Evolutionary conservation across 148 eudicot genomes (phyloP).

Genomic region (Linanthus parryae): DNA sequence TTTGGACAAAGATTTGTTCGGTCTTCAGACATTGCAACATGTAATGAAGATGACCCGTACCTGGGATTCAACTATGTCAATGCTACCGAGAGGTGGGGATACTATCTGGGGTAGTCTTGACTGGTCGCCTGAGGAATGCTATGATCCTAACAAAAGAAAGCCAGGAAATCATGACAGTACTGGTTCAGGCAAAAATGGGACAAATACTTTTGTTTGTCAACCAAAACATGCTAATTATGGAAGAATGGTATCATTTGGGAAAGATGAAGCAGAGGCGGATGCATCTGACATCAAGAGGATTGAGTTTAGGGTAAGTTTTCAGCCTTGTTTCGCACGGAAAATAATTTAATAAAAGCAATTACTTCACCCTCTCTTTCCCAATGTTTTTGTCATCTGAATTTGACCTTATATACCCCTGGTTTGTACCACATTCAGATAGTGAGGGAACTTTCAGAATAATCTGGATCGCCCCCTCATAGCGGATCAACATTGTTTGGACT

Average conservation of each 20-base stretch:
- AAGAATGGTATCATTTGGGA: constrained; percentile 82
- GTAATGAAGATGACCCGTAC: constrained; percentile 94
- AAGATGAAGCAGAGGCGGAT: constrained; percentile 51
- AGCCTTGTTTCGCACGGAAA: neutral
- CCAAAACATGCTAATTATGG: constrained; percentile 53
- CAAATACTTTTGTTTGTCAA: constrained; percentile 22
- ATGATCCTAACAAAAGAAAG: constrained; percentile 38
- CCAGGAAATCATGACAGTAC: constrained; percentile 27
- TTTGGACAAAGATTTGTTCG: constrained; percentile 71
- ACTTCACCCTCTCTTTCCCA: no score
- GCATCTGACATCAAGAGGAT: constrained; percentile 61
- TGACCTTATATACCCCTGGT: no score
- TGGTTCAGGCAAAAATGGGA: constrained; percentile 19
- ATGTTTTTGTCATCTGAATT: no score
- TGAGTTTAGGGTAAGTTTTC: constrained; percentile 66
- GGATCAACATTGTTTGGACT: no score
- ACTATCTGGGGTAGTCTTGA: constrained; percentile 96
- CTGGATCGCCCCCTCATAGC: no score
- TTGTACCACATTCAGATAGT: no score
- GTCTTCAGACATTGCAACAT: constrained; percentile 73
- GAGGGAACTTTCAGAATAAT: no score
- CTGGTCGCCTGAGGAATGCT: constrained; percentile 91
- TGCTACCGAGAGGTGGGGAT: constrained; percentile 96
- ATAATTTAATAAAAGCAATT: no score
- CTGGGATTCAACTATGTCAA: constrained; percentile 98